phyloP scores from a whole-genome alignment of 2,329 filamentous ascomycete species.

The Aureobasidium mangrovei region DNA sequence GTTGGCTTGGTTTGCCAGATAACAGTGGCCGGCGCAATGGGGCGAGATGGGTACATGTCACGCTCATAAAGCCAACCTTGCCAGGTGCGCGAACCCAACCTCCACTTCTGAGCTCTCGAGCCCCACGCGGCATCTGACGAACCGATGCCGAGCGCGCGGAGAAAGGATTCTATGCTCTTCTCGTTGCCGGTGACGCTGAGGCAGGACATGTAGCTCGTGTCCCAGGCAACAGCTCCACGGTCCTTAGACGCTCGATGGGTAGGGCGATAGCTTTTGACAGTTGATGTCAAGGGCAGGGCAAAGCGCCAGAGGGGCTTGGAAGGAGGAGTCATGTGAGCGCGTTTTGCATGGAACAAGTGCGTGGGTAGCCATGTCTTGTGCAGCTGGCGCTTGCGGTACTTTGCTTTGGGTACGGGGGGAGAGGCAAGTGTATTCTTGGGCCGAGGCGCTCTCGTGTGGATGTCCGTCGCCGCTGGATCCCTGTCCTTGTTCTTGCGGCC shows the following conservation, averaged over 20 bases:
- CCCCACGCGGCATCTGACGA: conserved; percentile 48
- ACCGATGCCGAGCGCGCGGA: conserved; percentile 57
- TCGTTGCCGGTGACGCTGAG: conserved; percentile 65
- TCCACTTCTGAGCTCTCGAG: conserved; percentile 62
- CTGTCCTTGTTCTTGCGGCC: conserved; percentile 38
- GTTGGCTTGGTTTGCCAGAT: conserved; percentile 58
- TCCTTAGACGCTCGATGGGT: conserved; percentile 72
- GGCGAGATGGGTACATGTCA: conserved; percentile 40
- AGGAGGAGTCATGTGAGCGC: conserved; percentile 77
- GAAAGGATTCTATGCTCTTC: conserved; percentile 54
- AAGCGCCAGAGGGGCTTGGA: conserved; percentile 83
- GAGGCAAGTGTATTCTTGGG: conserved; percentile 62
- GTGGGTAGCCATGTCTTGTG: conserved; percentile 93
- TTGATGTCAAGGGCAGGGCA: conserved; percentile 73
- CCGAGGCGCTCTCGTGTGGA: conserved; percentile 45
- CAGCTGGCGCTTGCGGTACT: conserved; percentile 75
- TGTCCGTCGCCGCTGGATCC: conserved; percentile 22
- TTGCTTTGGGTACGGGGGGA: conserved; percentile 53
- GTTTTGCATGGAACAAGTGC: conserved; percentile 87
- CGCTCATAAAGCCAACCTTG: conserved; percentile 50
- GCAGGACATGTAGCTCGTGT: conserved; percentile 88
- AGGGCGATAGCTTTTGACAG: conserved; percentile 79
- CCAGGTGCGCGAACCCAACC: conserved; percentile 49
- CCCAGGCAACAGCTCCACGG: conserved; percentile 77
- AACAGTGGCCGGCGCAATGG: conserved; percentile 63